These are phyloP conservation scores for Rickenella mellea DNA, from an alignment of 768 basidiomycete species.

Conservation along the genomic window DNA sequence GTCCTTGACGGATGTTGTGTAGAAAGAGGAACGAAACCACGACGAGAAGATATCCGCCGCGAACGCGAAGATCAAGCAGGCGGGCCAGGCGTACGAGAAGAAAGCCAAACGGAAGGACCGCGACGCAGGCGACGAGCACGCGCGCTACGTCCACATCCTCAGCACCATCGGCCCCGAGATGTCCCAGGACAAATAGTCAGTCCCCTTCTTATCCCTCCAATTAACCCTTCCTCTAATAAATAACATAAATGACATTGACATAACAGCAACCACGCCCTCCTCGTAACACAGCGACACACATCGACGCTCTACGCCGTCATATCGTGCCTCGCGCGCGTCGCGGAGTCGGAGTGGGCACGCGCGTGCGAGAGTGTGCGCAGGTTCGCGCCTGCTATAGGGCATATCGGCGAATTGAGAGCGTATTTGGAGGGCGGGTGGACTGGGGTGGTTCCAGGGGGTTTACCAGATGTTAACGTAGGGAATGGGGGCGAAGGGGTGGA, in stretches of 20 bases:
- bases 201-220: conserved; percentile 3
- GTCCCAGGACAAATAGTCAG: conserved; percentile 73
- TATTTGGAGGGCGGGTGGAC: conserved; percentile 73
- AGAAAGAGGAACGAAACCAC: conserved; percentile 78
- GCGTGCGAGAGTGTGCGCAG: conserved; percentile 64
- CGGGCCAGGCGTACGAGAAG: conserved; percentile 70
- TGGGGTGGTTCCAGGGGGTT: conserved; percentile 26
- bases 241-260: too few relatives aligned
- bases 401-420: conserved; percentile 62
- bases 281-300: conserved; percentile 53
- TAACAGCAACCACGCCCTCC: conserved; percentile 56
- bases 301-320: conserved; percentile 52
- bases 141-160: conserved; percentile 66
- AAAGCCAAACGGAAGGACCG: conserved; percentile 64
- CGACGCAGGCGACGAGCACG: conserved; percentile 66
- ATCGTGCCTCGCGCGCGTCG: conserved; percentile 57
- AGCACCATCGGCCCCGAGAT: conserved; percentile 68
- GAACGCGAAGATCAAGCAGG: conserved; percentile 70
- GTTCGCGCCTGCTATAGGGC: conserved; percentile 56
- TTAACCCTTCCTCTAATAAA: not conserved
- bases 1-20: conserved; percentile 3
- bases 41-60: conserved; percentile 60
- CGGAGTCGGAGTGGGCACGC: conserved; percentile 70
- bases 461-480: conserved; percentile 19
- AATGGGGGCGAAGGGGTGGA: conserved; percentile 20